phyloP scores from a whole-genome alignment of 192 early-diverging fungal genomes.

The Phlyctochytrium arcticum region DNA sequence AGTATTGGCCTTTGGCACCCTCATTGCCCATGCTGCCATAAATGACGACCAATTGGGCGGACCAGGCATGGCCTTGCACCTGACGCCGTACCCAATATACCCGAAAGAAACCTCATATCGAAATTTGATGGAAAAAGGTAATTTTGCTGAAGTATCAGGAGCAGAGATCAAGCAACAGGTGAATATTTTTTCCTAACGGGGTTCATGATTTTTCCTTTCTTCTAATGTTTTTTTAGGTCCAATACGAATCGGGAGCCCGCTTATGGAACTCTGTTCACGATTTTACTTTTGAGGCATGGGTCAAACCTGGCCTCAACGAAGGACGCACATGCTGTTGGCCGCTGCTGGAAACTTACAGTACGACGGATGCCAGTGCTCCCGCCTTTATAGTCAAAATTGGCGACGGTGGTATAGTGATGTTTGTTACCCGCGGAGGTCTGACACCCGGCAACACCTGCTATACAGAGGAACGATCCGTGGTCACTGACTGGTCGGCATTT shows the following conservation, averaged over 20 bases:
- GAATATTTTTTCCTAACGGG: neutral
- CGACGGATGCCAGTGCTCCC: neutral
- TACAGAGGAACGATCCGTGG: neutral
- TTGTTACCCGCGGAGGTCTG: neutral
- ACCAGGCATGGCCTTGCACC: neutral
- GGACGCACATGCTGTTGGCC: slow-evolving; percentile 9
- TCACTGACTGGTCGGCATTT: neutral
- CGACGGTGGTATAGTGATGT: neutral
- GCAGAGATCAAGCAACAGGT: neutral
- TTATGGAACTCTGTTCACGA: neutral
- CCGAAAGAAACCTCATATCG: slow-evolving; percentile 1
- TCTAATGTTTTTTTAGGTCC: neutral
- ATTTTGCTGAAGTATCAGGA: neutral
- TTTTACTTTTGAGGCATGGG: slow-evolving; percentile 9
- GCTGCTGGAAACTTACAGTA: slow-evolving; percentile 5
- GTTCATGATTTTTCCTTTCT: neutral
- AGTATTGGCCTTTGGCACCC: neutral
- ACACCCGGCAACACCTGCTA: neutral
- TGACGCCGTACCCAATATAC: neutral
- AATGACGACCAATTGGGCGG: neutral
- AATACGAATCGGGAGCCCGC: neutral
- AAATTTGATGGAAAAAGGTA: neutral
- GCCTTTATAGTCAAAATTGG: neutral
- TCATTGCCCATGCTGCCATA: neutral
- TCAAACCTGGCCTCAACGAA: slow-evolving; percentile 3